Conservation (phyloP, 208 protist species). For the Phytomonas francai region DNA sequence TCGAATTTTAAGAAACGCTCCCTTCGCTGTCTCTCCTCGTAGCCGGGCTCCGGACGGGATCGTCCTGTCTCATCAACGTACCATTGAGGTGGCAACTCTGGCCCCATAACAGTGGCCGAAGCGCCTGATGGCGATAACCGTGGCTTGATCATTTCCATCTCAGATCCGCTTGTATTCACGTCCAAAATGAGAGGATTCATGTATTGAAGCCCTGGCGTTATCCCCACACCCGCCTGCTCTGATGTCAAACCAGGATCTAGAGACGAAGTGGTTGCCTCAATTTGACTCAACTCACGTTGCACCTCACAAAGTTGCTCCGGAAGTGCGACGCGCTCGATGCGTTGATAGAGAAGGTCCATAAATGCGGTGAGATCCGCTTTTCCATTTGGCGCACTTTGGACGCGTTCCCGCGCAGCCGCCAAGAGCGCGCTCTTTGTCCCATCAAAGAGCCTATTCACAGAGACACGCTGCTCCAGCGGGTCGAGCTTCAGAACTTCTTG, state of each 20-base stretch:
- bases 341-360: conserved; percentile 45
- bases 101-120: conserved; percentile 17
- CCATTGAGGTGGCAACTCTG: conserved; percentile 60
- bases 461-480: conserved; percentile 1
- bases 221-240: neutral
- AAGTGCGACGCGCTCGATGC: conserved; percentile 35
- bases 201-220: neutral
- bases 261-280: conserved; percentile 16
- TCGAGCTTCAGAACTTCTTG: conserved; percentile 17
- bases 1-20: conserved; percentile 49
- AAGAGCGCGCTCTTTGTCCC: conserved; percentile 40
- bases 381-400: conserved; percentile 12
- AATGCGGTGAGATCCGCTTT: conserved; percentile 36
- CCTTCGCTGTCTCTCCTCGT: conserved; percentile 23
- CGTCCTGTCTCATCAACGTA: conserved; percentile 51
- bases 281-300: conserved; percentile 21
- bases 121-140: neutral
- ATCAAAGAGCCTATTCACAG: conserved; percentile 29
- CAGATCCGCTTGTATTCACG: conserved; percentile 59
- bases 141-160: conserved; percentile 21
- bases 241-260: conserved; percentile 2
- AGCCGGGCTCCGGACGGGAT: conserved; percentile 39
- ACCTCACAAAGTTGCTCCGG: conserved; percentile 36
- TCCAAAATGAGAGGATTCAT: conserved; percentile 40
- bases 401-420: conserved; percentile 20